These are phyloP conservation scores for Termitomyces sp. DNA, from an alignment of 768 basidiomycete species.

Conservation along the genomic window DNA sequence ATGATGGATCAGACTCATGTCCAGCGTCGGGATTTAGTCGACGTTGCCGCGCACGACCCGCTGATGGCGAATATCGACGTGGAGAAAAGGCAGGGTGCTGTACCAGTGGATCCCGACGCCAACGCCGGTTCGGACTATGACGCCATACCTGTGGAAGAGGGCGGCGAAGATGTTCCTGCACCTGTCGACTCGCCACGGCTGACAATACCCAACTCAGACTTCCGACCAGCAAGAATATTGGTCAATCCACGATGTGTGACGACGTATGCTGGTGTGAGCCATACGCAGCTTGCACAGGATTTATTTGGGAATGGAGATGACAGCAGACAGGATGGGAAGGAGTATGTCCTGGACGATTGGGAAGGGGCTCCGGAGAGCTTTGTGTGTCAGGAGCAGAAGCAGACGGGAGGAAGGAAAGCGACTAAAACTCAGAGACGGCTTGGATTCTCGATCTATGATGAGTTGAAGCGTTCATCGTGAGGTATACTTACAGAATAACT, in stretches of 20 bases:
- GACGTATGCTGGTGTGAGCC: conserved; percentile 95
- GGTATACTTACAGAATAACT: neutral
- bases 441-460: conserved; percentile 78
- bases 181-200: conserved; percentile 34
- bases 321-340: conserved; percentile 37
- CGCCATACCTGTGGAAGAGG: conserved; percentile 70
- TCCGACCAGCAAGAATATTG: conserved; percentile 84
- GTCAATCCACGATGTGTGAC: conserved; percentile 97
- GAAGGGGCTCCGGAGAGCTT: conserved; percentile 95
- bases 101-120: conserved; percentile 56
- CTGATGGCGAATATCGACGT: conserved; percentile 24
- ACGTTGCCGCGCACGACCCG: conserved; percentile 29
- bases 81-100: conserved; percentile 19
- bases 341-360: conserved; percentile 92
- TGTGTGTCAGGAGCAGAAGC: conserved; percentile 93
- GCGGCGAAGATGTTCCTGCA: conserved; percentile 35
- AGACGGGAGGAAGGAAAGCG: conserved; percentile 86
- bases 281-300: conserved; percentile 93
- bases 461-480: conserved; percentile 33
- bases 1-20: conserved; percentile 22
- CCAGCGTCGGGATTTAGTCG: conserved; percentile 23
- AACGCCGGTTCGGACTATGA: conserved; percentile 88
- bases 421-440: conserved; percentile 84
- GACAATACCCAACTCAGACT: conserved; percentile 82
- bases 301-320: conserved; percentile 84